These are phyloP conservation scores for Kluyveromyces marxianus DNA, from an alignment of 1,139 yeast genomes.

Conservation along the genomic window DNA sequence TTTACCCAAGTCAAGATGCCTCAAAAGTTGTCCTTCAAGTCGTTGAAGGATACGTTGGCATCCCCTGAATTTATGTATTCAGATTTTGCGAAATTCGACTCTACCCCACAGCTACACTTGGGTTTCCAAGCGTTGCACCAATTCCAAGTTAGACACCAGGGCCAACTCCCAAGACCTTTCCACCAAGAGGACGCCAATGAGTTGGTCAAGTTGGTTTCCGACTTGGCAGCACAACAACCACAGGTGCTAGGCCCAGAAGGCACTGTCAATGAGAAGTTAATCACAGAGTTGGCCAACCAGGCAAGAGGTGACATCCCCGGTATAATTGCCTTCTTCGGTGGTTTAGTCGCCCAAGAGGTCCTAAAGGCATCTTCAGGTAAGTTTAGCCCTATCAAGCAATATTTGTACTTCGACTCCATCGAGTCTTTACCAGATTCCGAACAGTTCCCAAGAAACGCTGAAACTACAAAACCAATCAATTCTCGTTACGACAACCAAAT, in stretches of 20 bases:
- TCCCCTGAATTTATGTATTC: conserved; percentile 76
- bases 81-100: conserved; percentile 90
- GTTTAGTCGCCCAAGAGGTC: conserved; percentile 93
- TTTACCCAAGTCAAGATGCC: conserved; percentile 93
- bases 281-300: conserved; percentile 71
- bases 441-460: conserved; percentile 54
- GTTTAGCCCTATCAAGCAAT: conserved; percentile 85
- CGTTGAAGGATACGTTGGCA: conserved; percentile 55
- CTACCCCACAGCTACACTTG: conserved; percentile 81
- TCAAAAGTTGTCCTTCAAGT: conserved; percentile 49
- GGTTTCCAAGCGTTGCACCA: conserved; percentile 87
- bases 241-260: conserved; percentile 45
- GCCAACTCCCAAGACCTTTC: conserved; percentile 69
- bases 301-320: conserved; percentile 92
- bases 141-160: conserved; percentile 55
- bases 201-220: conserved; percentile 51
- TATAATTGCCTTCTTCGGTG: conserved; percentile 85
- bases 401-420: conserved; percentile 86
- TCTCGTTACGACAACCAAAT: conserved; percentile 89
- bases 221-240: conserved; percentile 54
- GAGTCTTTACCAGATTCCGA: conserved; percentile 73
- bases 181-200: conserved; percentile 70
- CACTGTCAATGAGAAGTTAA: conserved; percentile 54
- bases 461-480: conserved; percentile 64
- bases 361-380: conserved; percentile 92